phyloP scores from a whole-genome alignment of 768 basidiomycete species.

The Tephrocybe sp. region DNA sequence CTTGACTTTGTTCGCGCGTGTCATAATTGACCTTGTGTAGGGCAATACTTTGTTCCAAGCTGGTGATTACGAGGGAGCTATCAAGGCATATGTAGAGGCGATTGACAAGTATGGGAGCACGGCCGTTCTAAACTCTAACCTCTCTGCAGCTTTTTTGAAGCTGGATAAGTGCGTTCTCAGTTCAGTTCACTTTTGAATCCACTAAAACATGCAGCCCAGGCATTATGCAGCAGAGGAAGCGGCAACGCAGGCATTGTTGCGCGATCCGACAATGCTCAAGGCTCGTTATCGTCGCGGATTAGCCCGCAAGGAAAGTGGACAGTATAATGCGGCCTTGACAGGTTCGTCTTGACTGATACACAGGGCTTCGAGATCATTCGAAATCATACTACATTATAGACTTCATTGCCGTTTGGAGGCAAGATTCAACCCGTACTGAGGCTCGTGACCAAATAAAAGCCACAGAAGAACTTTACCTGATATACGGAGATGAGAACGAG shows the following conservation, averaged over 20 bases:
- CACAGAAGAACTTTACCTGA: constrained; percentile 13
- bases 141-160: constrained; percentile 37
- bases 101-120: constrained; percentile 32
- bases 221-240: constrained; percentile 39
- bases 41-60: constrained; percentile 32
- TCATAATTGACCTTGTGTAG: constrained; percentile 18
- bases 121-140: constrained; percentile 31
- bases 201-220: constrained; percentile 20
- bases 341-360: constrained; percentile 19
- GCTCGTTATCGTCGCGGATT: constrained; percentile 40
- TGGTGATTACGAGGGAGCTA: constrained; percentile 31
- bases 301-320: constrained; percentile 28
- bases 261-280: constrained; percentile 34
- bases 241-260: constrained; percentile 34
- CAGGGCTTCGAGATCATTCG: not conserved
- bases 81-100: constrained; percentile 25
- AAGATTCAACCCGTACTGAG: constrained; percentile 22
- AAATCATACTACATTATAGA: constrained; percentile 17
- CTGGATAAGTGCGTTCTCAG: constrained; percentile 26
- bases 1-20: not conserved
- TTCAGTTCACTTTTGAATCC: not conserved
- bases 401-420: constrained; percentile 23
- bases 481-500: constrained; percentile 7
- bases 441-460: constrained; percentile 15
- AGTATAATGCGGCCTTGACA: constrained; percentile 25